A percentile compares a stretch with the other conserved stretches of the same genome.
Conservation (phyloP, 148 eudicot genomes). For the Nepenthes gracilis region DNA sequence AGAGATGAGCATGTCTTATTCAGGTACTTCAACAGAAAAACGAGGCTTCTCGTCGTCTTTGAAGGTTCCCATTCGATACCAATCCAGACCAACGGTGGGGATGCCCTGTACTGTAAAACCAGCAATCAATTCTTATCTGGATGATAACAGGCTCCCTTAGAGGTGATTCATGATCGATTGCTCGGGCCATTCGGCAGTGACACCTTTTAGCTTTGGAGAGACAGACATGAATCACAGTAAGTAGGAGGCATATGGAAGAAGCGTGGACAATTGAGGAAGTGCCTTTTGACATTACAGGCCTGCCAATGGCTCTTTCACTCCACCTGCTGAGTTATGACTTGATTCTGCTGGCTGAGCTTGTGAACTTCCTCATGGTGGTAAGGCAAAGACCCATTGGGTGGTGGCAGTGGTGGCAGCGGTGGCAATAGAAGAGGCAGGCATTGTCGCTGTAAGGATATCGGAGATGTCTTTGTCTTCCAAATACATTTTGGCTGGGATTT, state of each 20-base stretch:
- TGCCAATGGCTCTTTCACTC: constrained; percentile 75
- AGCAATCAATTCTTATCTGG: constrained; percentile 68
- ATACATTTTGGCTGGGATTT: no score
- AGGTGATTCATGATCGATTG: constrained; percentile 81
- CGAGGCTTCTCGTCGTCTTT: constrained; percentile 29
- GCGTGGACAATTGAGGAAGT: constrained; percentile 75
- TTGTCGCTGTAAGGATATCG: no score
- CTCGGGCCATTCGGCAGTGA: constrained; percentile 82
- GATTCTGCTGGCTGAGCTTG: constrained; percentile 41
- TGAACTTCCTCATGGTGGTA: constrained; percentile 51
- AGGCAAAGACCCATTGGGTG: constrained; percentile 34
- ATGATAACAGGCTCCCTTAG: constrained; percentile 70
- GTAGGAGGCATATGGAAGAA: constrained; percentile 53
- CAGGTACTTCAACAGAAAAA: constrained; percentile 53
- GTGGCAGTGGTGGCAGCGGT: constrained; percentile 10
- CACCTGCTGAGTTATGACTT: constrained; percentile 72
- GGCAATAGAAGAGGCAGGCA: no score
- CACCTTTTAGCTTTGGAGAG: constrained; percentile 89
- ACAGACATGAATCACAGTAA: constrained; percentile 71
- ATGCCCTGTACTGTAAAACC: constrained; percentile 93
- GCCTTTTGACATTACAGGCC: constrained; percentile 66
- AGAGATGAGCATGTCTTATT: constrained; percentile 50
- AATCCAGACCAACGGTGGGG: constrained; percentile 77
- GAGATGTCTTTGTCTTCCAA: no score
- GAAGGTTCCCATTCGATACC: constrained; percentile 48